phyloP scores from a whole-genome alignment of 2,329 filamentous ascomycete species.

The Pseudocercospora ulei region DNA sequence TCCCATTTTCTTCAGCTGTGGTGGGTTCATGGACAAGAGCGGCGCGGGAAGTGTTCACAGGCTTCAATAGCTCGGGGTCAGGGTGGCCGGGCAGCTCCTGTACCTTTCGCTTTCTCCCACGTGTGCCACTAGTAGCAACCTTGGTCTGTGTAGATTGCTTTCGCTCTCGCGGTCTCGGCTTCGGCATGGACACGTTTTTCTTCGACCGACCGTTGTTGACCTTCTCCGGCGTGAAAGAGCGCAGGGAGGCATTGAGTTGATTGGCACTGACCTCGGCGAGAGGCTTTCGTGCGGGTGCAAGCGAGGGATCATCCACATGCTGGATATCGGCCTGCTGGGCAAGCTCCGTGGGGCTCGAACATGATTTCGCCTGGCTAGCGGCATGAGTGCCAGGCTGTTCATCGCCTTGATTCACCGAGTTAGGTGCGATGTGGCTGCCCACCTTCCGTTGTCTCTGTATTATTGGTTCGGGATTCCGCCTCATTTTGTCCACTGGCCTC shows the following conservation, averaged over 20 bases:
- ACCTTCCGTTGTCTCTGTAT: constrained; percentile 1
- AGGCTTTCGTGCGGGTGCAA: not conserved
- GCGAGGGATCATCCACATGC: not conserved
- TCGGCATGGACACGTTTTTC: not conserved
- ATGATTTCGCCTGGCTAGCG: too few relatives aligned
- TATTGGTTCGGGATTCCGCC: constrained; percentile 12
- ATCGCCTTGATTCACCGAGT: too few relatives aligned
- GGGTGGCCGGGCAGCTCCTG: not conserved
- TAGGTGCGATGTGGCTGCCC: too few relatives aligned
- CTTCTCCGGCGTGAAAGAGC: constrained; percentile 7
- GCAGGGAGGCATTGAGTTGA: too few relatives aligned
- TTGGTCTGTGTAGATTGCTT: not conserved
- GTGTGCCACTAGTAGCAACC: not conserved
- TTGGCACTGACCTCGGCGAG: constrained; percentile 2
- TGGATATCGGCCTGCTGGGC: too few relatives aligned
- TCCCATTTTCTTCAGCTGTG: constrained; percentile 2
- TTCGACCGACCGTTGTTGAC: not conserved
- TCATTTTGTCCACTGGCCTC: constrained; percentile 22
- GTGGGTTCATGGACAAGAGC: not conserved
- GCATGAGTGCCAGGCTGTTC: too few relatives aligned
- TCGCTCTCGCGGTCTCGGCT: not conserved
- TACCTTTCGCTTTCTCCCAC: not conserved
- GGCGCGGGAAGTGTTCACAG: not conserved
- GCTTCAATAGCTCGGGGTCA: not conserved
- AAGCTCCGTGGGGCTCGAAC: too few relatives aligned